Conservation (phyloP, 192 early-diverging fungal species). For the Dissophora ornata region DNA sequence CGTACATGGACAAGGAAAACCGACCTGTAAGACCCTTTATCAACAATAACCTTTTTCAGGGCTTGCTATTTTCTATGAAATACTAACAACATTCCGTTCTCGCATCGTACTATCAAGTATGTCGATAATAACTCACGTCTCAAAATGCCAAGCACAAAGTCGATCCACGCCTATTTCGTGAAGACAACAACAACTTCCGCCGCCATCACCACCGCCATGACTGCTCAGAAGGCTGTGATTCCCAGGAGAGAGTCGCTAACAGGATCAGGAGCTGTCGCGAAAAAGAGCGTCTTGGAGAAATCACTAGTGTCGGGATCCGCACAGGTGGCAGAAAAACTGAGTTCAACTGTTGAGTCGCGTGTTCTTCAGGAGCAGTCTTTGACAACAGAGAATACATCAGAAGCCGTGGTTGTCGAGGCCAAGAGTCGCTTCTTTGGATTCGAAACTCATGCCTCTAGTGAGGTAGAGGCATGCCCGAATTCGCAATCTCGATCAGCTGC, state of each 20-base stretch:
- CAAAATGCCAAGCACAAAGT: constrained; percentile 1
- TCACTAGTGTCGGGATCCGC: neutral
- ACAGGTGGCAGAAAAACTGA: neutral
- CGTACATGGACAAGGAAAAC: constrained; percentile 51
- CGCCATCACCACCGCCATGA: neutral
- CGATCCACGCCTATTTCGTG: constrained; percentile 17
- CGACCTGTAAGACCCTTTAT: constrained; percentile 12
- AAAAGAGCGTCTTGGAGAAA: neutral
- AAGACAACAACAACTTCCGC: neutral
- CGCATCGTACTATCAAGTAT: neutral
- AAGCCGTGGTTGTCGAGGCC: constrained; percentile 14
- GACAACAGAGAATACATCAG: neutral
- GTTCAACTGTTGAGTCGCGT: too few species aligned
- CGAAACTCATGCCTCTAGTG: neutral
- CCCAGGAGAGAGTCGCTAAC: neutral
- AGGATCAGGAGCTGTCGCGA: neutral
- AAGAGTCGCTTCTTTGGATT: constrained; percentile 46
- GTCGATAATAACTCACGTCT: neutral
- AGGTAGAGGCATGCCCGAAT: neutral
- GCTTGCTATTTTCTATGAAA: neutral
- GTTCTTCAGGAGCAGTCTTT: neutral
- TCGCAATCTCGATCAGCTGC: neutral
- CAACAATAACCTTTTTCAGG: neutral
- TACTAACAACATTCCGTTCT: neutral
- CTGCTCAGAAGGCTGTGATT: neutral